Percentiles rank a stretch among this genome's conserved stretches.
These are phyloP conservation scores for Meyerozyma smithsonii DNA, from an alignment of 1,139 yeast species.

Conservation along the genomic window DNA sequence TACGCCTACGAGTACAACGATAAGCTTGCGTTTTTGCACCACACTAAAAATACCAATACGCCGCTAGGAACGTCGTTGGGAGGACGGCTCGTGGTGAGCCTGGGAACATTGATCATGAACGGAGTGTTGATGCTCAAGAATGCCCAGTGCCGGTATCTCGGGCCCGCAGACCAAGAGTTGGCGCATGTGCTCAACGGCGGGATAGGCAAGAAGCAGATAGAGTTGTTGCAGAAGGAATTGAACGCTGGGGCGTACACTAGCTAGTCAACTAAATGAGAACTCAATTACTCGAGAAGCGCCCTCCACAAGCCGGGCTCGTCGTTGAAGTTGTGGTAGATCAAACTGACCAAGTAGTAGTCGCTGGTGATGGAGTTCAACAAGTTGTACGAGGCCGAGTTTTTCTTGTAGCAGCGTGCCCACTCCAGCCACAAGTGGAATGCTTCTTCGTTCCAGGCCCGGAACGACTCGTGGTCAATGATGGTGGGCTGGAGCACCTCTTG, in stretches of 20 bases:
- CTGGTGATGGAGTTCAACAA: slow-evolving; percentile 59
- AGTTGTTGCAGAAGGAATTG: slow-evolving; percentile 22
- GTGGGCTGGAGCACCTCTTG: slow-evolving; percentile 86
- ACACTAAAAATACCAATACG: slow-evolving; percentile 13
- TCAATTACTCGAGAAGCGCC: slow-evolving; percentile 26
- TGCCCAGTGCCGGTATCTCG: slow-evolving; percentile 31
- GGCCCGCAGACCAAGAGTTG: slow-evolving; percentile 21
- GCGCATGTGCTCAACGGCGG: slow-evolving; percentile 27
- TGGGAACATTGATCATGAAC: slow-evolving; percentile 28
- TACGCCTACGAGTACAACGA: slow-evolving; percentile 39
- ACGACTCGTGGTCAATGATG: slow-evolving; percentile 80
- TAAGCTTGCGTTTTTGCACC: slow-evolving; percentile 29
- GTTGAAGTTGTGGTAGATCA: slow-evolving; percentile 80
- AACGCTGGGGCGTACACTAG: too few relatives aligned
- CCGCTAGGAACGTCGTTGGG: slow-evolving; percentile 39
- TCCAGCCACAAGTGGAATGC: slow-evolving; percentile 88
- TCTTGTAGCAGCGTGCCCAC: slow-evolving; percentile 81
- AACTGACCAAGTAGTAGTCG: slow-evolving; percentile 70
- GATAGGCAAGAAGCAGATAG: slow-evolving; percentile 32
- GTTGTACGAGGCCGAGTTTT: slow-evolving; percentile 47
- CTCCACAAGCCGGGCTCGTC: slow-evolving; percentile 80
- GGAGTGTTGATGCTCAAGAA: slow-evolving; percentile 32
- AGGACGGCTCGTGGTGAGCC: slow-evolving; percentile 28
- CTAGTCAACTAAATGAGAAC: too few relatives aligned
- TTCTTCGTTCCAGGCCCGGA: slow-evolving; percentile 91